Conservation (phyloP, 257 asterid genomes). For the Echium plantagineum region DNA sequence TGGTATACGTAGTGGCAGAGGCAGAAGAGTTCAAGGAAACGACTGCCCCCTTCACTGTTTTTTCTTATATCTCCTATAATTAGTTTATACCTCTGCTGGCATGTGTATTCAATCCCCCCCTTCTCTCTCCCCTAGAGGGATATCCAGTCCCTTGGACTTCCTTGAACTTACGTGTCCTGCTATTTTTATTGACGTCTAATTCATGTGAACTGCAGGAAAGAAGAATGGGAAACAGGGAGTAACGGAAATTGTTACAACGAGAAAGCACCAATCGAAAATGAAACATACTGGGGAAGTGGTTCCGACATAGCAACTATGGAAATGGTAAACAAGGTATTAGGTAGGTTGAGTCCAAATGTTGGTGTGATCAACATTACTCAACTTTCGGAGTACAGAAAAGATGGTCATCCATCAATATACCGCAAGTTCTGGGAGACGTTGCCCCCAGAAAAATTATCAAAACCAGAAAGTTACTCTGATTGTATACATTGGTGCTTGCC, state of each 20-base stretch:
- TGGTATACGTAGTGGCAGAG: too few relatives aligned
- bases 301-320: constrained; percentile 71
- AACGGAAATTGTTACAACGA: constrained; percentile 81
- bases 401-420: constrained; percentile 80
- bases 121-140: too few relatives aligned
- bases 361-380: constrained; percentile 62
- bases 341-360: constrained; percentile 50
- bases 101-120: background rate
- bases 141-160: background rate
- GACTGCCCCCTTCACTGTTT: background rate
- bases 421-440: constrained; percentile 89
- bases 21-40: too few relatives aligned
- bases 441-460: constrained; percentile 35
- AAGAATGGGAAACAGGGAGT: constrained; percentile 60
- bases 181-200: background rate
- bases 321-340: constrained; percentile 49
- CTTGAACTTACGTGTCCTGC: background rate
- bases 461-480: constrained; percentile 76
- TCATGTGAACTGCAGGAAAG: constrained; percentile 34
- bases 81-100: background rate
- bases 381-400: constrained; percentile 84
- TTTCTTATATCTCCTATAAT: background rate
- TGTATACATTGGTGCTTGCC: constrained; percentile 97
- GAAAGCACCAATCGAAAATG: constrained; percentile 44
- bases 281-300: constrained; percentile 61